A percentile compares a stretch with the other conserved stretches of the same genome.
Evolutionary conservation across 2,329 filamentous ascomycete species (phyloP).

Genomic region (Neonectria faginata): DNA sequence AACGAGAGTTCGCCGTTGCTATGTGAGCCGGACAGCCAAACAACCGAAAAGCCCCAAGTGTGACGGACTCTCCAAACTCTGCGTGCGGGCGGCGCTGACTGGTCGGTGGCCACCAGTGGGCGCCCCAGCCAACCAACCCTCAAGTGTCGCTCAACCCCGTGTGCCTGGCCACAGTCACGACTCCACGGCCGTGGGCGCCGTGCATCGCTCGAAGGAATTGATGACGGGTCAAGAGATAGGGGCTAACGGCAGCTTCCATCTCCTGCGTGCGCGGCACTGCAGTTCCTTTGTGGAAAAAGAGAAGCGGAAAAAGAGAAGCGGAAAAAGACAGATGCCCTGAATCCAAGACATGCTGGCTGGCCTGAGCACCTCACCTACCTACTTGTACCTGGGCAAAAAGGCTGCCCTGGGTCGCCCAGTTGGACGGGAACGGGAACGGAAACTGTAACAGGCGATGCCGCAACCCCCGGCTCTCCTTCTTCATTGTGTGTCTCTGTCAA

Average conservation of each 20-base stretch:
- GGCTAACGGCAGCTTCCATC: background rate
- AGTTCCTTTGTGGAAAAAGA: background rate
- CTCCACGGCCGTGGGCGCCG: constrained; percentile 7
- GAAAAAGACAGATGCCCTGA: constrained; percentile 13
- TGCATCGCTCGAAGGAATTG: background rate
- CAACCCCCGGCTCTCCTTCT: constrained; percentile 7
- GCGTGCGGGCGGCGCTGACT: constrained; percentile 14
- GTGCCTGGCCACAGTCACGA: constrained; percentile 10
- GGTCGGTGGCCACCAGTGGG: constrained; percentile 13
- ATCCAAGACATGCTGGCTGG: constrained; percentile 24
- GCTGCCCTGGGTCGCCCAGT: constrained; percentile 4
- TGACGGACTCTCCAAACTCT: constrained; percentile 12
- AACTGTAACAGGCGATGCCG: constrained; percentile 25
- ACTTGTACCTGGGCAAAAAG: constrained; percentile 1
- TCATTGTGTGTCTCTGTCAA: constrained; percentile 17
- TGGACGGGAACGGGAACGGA: constrained; percentile 16
- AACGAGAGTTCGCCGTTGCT: constrained; percentile 21
- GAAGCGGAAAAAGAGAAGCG: constrained; percentile 1
- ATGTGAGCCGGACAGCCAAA: constrained; percentile 16
- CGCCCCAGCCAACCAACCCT: constrained; percentile 35
- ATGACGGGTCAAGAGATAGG: constrained; percentile 1
- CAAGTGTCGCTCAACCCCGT: constrained; percentile 40
- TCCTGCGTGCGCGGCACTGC: background rate
- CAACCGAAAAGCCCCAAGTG: constrained; percentile 3
- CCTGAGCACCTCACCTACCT: constrained; percentile 6